A percentile compares a stretch with the other conserved stretches of the same genome.
These are phyloP conservation scores for Tricholoma furcatifolium DNA, from an alignment of 768 basidiomycete species.

Conservation along the genomic window DNA sequence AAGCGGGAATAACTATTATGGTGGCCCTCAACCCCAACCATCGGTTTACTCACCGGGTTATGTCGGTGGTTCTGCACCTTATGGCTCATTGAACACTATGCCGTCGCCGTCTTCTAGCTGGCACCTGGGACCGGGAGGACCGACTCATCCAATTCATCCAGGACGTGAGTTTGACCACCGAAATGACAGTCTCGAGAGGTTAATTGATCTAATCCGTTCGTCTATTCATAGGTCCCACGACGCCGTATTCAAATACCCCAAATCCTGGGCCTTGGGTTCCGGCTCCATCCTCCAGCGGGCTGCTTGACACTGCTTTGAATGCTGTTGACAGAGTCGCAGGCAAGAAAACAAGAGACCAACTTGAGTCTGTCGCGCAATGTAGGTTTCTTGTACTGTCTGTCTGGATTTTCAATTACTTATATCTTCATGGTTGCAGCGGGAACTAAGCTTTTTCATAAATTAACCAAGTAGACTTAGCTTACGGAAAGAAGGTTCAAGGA, in stretches of 20 bases:
- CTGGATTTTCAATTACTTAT: slow-evolving; percentile 12
- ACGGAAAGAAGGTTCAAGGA: no score
- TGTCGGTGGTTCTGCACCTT: slow-evolving; percentile 10
- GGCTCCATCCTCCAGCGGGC: slow-evolving; percentile 23
- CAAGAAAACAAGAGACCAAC: slow-evolving; percentile 43
- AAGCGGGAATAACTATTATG: slow-evolving; percentile 18
- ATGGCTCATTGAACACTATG: slow-evolving; percentile 15
- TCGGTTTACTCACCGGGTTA: slow-evolving; percentile 18
- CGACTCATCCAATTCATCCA: slow-evolving; percentile 29
- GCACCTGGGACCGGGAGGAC: slow-evolving; percentile 20
- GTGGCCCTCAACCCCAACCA: slow-evolving; percentile 14
- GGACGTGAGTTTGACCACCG: slow-evolving; percentile 30
- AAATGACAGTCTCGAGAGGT: background rate
- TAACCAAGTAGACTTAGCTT: slow-evolving; percentile 10
- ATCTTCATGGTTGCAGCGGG: slow-evolving; percentile 26
- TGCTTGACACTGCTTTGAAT: slow-evolving; percentile 42
- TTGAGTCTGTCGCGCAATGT: slow-evolving; percentile 58
- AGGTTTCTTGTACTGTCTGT: slow-evolving; percentile 25
- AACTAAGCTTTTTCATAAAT: slow-evolving; percentile 34
- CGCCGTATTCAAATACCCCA: slow-evolving; percentile 19
- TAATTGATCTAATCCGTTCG: slow-evolving; percentile 4
- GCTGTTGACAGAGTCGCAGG: slow-evolving; percentile 61
- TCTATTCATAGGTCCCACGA: slow-evolving; percentile 22
- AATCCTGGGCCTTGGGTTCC: slow-evolving; percentile 28
- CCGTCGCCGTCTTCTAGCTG: slow-evolving; percentile 15